Evolutionary conservation across 2,329 filamentous ascomycete genomes (phyloP), one percentile per base, ranked within the genome.

Genomic region (Fusarium ramigenum): DNA sequence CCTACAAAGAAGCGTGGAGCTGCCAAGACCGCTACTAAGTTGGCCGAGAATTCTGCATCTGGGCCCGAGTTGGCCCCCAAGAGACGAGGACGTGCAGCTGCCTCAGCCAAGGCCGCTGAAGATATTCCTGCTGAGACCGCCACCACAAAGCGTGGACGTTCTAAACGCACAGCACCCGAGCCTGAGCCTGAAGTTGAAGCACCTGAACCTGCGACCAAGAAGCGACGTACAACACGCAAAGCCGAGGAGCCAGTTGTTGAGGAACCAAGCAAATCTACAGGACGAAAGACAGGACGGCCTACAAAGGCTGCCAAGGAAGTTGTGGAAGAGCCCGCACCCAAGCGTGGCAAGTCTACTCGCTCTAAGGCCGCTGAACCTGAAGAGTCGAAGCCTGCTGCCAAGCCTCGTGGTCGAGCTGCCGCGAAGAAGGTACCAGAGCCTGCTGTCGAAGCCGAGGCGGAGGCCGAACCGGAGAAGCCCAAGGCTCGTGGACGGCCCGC

Each of bases 141-240:
- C 15, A 75, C 72, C 36, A 70, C 70, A 44, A 77, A 77, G 32
- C 63, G 72, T 16, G 75, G 74, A 2, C 72, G 75, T n/a, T 25
- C 75, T 32, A 72, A 73, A 28, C 65, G 61, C 19, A 46, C 72
- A 39, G 66, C 66, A 7, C 56, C 70, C 0, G 67, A 70, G 8
- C 42, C 64, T 5, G 72, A 68, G 60, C 42, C 40, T n/a, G 54
- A 66, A 16, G 42, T 34, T 23, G 69, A 66, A 39, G 49, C 43
- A 15, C 50, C 73, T 11, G 70, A 75, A n/a, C 67, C 74, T 23
- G 60, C 70, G 9, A 30, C 70, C 18, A 78, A 78, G 58, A 74
- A 70, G 42, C 68, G 68, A 21, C 73, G 76, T 11, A 66, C 67
- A 28, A 65, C 72, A 9, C 62, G 58, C 28, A 60, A 66, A 39